These are phyloP conservation scores for Xylariaceae sp. DNA, from an alignment of 2,329 filamentous ascomycete genomes.

Conservation along the genomic window DNA sequence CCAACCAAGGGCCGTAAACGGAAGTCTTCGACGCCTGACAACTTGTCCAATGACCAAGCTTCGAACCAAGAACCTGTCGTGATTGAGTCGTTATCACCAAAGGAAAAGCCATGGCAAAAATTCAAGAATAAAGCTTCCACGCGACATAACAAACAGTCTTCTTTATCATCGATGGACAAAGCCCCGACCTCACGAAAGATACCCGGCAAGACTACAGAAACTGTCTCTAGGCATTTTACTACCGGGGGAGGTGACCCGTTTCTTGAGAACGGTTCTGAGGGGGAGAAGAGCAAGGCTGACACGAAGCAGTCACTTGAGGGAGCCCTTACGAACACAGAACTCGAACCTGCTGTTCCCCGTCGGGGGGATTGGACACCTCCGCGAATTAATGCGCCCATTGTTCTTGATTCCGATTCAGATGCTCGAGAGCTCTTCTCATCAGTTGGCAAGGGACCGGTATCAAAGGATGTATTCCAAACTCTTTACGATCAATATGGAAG, in stretches of 20 bases:
- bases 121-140: slow-evolving; percentile 32
- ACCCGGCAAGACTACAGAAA: slow-evolving; percentile 40
- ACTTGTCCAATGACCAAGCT: slow-evolving; percentile 16
- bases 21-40: slow-evolving; percentile 13
- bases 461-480: slow-evolving; percentile 50
- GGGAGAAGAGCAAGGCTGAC: not conserved
- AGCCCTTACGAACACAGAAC: not conserved
- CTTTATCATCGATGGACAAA: not conserved
- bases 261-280: not conserved
- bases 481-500: slow-evolving; percentile 53
- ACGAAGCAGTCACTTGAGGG: not conserved
- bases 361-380: slow-evolving; percentile 74
- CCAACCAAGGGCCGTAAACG: slow-evolving; percentile 22
- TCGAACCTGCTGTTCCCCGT: slow-evolving; percentile 59
- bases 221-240: slow-evolving; percentile 39
- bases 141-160: slow-evolving; percentile 4
- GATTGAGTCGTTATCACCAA: slow-evolving; percentile 37
- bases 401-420: slow-evolving; percentile 42
- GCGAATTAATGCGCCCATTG: slow-evolving; percentile 46
- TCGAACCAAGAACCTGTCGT: slow-evolving; percentile 19
- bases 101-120: slow-evolving; percentile 48
- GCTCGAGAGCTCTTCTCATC: slow-evolving; percentile 43
- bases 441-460: slow-evolving; percentile 18
- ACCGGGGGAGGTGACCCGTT: slow-evolving; percentile 18
- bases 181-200: not conserved